Base-by-base conservation (phyloP, 2,329 filamentous ascomycete species). In the Cryphonectria carpinicola region DNA sequence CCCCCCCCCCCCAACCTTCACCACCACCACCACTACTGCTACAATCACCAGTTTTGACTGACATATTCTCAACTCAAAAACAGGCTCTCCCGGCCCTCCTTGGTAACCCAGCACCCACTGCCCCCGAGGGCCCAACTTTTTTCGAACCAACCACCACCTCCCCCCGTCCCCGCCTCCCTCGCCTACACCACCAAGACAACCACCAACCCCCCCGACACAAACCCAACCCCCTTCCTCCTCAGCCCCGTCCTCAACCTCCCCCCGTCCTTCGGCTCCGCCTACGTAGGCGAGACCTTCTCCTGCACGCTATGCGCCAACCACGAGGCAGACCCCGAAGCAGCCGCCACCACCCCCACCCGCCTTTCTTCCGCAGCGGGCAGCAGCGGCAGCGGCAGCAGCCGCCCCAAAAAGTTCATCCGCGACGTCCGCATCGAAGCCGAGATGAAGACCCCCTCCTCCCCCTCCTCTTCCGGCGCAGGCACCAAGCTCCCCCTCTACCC, bases 221-320 rank as follows among this genome's bases (percentile, higher is more conserved):
- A 88, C 73, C 83, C 86, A 4, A 80, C 83, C 19, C 85, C 87
- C 8, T 89, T 89, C 78, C 79, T 90, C 71, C 84, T 91, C 73
- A 87, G 86, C 46, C 89, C 89, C 1, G 85, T 90, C 67, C 87
- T 98, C 76, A 96, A 93, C 63, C 90, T 98, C 1, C 95, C 96
- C 13, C 91, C 94, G 22, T 92, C 94, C 0, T 98, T 99, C 80
- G 95, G 95, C 61, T 95, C 93, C 17, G 95, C 95, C 11, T 98
- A 98, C 80, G 95, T 98, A 28, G 96, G 96, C 76, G 95, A 98
- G 83, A 94, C 92, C 0, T 98, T 99, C 82, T 91, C 92, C 74
- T 99, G 96, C 82, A 97, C 95, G 1, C 86, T 98, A 32, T 97
- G 95, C 82, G 95, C 93, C n/a, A 98, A 97, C 84, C 95, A 98